A percentile compares a stretch with the other conserved stretches of the same genome.
phyloP scores from a whole-genome alignment of 2,329 filamentous ascomycete genomes.

The Meredithiella fracta region DNA sequence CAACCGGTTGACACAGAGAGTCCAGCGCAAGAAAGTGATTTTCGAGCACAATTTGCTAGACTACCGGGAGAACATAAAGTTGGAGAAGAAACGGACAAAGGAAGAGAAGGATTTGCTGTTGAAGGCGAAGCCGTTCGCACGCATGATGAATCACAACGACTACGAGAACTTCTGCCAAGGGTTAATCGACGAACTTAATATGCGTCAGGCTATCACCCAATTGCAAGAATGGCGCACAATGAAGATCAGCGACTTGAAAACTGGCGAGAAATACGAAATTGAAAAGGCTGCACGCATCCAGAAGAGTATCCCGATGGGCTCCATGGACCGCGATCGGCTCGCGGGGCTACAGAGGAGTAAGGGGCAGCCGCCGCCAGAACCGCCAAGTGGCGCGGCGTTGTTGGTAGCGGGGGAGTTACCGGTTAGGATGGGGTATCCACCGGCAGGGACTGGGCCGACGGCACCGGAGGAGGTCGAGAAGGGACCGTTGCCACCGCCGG shows the following conservation, averaged over 20 bases:
- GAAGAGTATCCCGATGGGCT: conserved; percentile 53
- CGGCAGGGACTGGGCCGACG: conserved; percentile 17
- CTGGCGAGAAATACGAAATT: conserved; percentile 80
- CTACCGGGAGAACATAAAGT: conserved; percentile 75
- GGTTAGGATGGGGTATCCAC: conserved; percentile 31
- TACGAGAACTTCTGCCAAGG: conserved; percentile 76
- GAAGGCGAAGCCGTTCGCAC: conserved; percentile 87
- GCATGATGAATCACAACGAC: conserved; percentile 90
- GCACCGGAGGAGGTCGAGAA: conserved; percentile 18
- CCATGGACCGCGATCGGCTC: conserved; percentile 66
- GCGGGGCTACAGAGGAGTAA: conserved; percentile 54
- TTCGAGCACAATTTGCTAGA: conserved; percentile 91
- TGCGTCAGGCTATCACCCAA: conserved; percentile 76
- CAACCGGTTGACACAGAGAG: conserved; percentile 70
- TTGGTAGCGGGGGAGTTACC: conserved; percentile 67
- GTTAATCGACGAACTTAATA: conserved; percentile 75
- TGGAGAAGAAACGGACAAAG: conserved; percentile 90
- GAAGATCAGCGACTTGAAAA: conserved; percentile 67
- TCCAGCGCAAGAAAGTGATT: conserved; percentile 88
- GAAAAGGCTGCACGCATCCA: conserved; percentile 69
- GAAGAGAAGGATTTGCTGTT: conserved; percentile 83
- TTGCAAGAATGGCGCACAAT: conserved; percentile 85
- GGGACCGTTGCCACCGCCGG: background rate
- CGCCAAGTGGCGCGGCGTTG: conserved; percentile 56
- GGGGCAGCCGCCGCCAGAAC: conserved; percentile 50